phyloP scores from a whole-genome alignment of 305 asterid species.

The Euphrasia arctica region DNA sequence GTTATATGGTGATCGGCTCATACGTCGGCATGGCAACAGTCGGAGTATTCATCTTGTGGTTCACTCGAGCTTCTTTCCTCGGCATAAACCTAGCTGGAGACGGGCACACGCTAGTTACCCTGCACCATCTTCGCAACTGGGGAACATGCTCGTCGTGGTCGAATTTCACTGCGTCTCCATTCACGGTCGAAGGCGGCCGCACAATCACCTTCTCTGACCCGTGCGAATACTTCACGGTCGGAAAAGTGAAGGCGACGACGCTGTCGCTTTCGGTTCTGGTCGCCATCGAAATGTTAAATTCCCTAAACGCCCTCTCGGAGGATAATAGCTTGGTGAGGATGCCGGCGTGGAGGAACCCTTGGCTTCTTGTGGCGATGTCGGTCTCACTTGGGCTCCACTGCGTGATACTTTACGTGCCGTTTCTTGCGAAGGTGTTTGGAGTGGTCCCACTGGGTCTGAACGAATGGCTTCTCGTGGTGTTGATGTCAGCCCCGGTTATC shows the following conservation, averaged over 20 bases:
- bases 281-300: slow-evolving; percentile 34
- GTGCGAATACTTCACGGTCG: no score
- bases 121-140: slow-evolving; percentile 88
- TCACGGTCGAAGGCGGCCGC: slow-evolving; percentile 58
- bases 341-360: slow-evolving; percentile 97
- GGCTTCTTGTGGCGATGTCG: slow-evolving; percentile 84
- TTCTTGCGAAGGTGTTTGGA: slow-evolving; percentile 70
- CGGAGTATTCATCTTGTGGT: slow-evolving; percentile 83
- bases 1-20: slow-evolving; percentile 86
- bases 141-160: slow-evolving; percentile 81
- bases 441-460: slow-evolving; percentile 60
- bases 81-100: slow-evolving; percentile 63
- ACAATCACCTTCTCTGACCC: slow-evolving; percentile 36
- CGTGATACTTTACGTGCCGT: slow-evolving; percentile 75
- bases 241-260: no score
- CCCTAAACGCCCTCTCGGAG: slow-evolving; percentile 88
- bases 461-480: slow-evolving; percentile 66
- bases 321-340: slow-evolving; percentile 76
- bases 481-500: slow-evolving; percentile 66
- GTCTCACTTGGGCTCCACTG: slow-evolving; percentile 69
- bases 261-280: no score
- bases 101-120: slow-evolving; percentile 71
- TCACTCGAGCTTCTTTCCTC: slow-evolving; percentile 73
- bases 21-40: slow-evolving; percentile 91
- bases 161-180: slow-evolving; percentile 68